Percentiles rank a stretch among this genome's conserved stretches.
These are phyloP conservation scores for Hyphochytrium catenoides DNA, from an alignment of 352 stramenopile species.

Conservation along the genomic window DNA sequence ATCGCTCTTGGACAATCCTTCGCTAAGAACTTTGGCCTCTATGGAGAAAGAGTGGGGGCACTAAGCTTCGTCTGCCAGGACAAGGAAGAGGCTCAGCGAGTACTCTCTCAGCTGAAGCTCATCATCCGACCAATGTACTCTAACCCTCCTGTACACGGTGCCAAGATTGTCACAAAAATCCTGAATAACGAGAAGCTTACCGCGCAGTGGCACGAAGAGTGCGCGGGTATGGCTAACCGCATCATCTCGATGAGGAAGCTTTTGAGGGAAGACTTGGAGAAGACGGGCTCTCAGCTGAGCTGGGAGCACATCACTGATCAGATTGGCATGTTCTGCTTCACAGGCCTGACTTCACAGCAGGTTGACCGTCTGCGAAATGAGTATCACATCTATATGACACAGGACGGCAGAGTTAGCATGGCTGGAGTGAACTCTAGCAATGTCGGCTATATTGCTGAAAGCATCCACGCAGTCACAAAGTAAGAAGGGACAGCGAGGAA, in stretches of 20 bases:
- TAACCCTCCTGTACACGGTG: conserved; percentile 94
- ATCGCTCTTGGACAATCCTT: conserved; percentile 93
- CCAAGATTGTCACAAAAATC: conserved; percentile 89
- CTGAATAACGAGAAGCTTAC: conserved; percentile 75
- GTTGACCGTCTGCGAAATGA: conserved; percentile 75
- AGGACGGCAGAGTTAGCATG: conserved; percentile 93
- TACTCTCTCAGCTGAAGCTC: conserved; percentile 95
- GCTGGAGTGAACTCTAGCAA: conserved; percentile 88
- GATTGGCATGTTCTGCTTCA: conserved; percentile 99
- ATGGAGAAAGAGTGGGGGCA: conserved; percentile 92
- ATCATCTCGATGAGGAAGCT: conserved; percentile 79
- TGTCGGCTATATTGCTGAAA: conserved; percentile 83
- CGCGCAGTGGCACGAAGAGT: conserved; percentile 79
- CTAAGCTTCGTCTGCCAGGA: conserved; percentile 79
- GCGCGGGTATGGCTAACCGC: conserved; percentile 81
- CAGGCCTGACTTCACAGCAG: conserved; percentile 79
- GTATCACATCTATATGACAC: conserved; percentile 96
- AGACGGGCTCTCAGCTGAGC: conserved; percentile 41
- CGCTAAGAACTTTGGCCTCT: conserved; percentile 99
- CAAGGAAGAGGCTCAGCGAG: conserved; percentile 79
- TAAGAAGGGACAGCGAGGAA: no score
- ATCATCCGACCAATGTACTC: conserved; percentile 97
- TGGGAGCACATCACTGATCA: conserved; percentile 96
- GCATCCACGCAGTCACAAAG: conserved; percentile 78
- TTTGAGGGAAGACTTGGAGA: conserved; percentile 50